Percentiles rank a stretch among this genome's conserved stretches.
Evolutionary conservation across 768 basidiomycete genomes (phyloP).

Genomic region (Pulveroboletus sp.): DNA sequence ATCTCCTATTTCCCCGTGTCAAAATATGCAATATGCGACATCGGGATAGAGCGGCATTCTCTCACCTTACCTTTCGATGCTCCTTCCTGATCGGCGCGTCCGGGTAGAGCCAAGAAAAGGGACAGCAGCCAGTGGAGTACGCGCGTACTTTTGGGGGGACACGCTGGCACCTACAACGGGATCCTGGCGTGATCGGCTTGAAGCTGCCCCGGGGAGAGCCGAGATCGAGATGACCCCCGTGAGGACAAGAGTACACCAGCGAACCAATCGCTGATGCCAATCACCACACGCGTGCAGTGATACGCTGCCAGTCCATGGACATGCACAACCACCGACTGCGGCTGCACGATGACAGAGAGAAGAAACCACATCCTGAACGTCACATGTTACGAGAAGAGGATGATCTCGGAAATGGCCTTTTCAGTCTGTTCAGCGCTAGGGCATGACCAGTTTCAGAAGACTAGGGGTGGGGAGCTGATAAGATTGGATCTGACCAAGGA

Average conservation of each 20-base stretch:
- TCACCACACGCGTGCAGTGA: conserved; percentile 10
- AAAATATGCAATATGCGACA: too few relatives aligned
- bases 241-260: not conserved
- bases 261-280: too few relatives aligned
- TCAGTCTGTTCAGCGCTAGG: conserved; percentile 5
- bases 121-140: not conserved
- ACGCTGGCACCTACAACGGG: not conserved
- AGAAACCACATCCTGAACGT: conserved; percentile 17
- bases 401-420: conserved; percentile 9
- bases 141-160: not conserved
- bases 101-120: not conserved
- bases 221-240: conserved; percentile 12
- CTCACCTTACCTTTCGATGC: too few relatives aligned
- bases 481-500: conserved; percentile 21
- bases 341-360: conserved; percentile 8
- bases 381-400: conserved; percentile 6
- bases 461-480: conserved; percentile 11
- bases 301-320: not conserved
- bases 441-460: conserved; percentile 17
- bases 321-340: not conserved
- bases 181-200: not conserved
- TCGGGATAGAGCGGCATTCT: not conserved
- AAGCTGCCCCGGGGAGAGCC: conserved; percentile 7
- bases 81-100: conserved; percentile 8
- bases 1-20: not conserved